Percentiles rank a stretch among this genome's conserved stretches.
Evolutionary conservation across 345 rosid genomes (phyloP).

Genomic region (Toxicodendron radicans): DNA sequence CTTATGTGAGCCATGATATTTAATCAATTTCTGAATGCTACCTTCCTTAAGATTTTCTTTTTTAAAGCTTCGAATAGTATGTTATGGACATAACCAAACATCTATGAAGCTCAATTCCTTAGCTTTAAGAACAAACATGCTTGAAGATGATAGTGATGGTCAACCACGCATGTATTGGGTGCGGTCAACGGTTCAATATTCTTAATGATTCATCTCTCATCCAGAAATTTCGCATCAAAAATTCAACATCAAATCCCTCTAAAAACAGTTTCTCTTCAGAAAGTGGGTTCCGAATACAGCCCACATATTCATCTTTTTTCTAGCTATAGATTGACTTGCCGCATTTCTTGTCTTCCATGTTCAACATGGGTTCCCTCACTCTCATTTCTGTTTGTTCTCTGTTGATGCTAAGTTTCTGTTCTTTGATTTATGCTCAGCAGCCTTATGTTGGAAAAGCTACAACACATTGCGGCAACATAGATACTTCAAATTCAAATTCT

Average conservation of each 20-base stretch:
- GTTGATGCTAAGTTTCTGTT: slow-evolving; percentile 22
- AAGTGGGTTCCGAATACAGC: not conserved
- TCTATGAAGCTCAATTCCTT: not conserved
- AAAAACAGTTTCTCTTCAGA: not conserved
- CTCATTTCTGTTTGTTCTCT: slow-evolving; percentile 12
- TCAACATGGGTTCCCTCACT: slow-evolving; percentile 29
- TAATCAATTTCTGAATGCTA: not conserved
- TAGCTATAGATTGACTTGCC: not conserved
- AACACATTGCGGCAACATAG: slow-evolving; percentile 38
- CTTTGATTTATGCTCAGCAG: slow-evolving; percentile 56
- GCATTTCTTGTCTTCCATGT: not conserved
- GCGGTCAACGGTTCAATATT: not conserved
- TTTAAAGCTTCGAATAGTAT: not conserved
- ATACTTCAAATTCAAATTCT: slow-evolving; percentile 34
- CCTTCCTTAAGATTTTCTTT: not conserved
- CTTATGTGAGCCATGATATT: not conserved
- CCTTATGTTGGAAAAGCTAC: slow-evolving; percentile 54
- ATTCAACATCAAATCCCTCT: not conserved
- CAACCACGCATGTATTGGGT: not conserved
- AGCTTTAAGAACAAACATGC: not conserved
- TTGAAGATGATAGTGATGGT: slow-evolving; percentile 1
- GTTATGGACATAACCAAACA: not conserved
- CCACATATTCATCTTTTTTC: not conserved
- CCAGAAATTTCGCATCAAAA: not conserved
- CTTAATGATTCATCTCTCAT: not conserved